Conservation (phyloP, 1,284 basidiomycete genomes). For the Veloporphyrellus conicus region DNA sequence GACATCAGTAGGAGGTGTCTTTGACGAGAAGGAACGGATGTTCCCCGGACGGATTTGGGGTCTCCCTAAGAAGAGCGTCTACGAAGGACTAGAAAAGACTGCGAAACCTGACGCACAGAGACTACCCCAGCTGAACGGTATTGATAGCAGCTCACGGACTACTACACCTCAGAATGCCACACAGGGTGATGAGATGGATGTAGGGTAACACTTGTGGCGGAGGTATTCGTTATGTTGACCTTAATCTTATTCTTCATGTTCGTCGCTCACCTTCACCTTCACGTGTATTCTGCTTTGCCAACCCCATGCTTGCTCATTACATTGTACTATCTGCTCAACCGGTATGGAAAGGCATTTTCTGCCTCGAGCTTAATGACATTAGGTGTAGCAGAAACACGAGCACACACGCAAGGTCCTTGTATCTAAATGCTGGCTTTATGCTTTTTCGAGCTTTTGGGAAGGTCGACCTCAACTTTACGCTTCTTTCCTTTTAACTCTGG, state of each 20-base stretch:
- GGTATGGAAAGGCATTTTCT: constrained; percentile 12
- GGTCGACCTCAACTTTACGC: constrained; percentile 40
- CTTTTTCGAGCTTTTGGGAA: constrained; percentile 45
- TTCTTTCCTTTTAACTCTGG: constrained; percentile 41
- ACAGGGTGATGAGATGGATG: constrained; percentile 52
- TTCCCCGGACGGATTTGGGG: constrained; percentile 68
- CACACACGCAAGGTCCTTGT: background rate
- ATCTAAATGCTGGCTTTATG: constrained; percentile 17
- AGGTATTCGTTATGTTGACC: constrained; percentile 11
- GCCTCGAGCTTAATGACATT: constrained; percentile 10
- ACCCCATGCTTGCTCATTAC: constrained; percentile 22
- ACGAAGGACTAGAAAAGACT: constrained; percentile 67
- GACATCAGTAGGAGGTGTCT: constrained; percentile 59
- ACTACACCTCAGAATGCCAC: constrained; percentile 43
- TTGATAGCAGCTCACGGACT: constrained; percentile 32
- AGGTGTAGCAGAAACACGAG: background rate
- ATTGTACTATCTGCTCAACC: constrained; percentile 20
- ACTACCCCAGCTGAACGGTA: constrained; percentile 12
- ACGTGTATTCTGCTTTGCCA: constrained; percentile 24
- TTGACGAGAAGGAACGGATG: constrained; percentile 63
- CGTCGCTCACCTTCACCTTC: constrained; percentile 21
- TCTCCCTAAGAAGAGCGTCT: constrained; percentile 70
- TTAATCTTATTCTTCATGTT: constrained; percentile 36
- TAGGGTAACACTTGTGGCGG: constrained; percentile 37
- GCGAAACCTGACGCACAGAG: constrained; percentile 28